A percentile compares a stretch with the other conserved stretches of the same genome.
phyloP scores from a whole-genome alignment of 192 early-diverging fungal species.

The Coemansia sp. region DNA sequence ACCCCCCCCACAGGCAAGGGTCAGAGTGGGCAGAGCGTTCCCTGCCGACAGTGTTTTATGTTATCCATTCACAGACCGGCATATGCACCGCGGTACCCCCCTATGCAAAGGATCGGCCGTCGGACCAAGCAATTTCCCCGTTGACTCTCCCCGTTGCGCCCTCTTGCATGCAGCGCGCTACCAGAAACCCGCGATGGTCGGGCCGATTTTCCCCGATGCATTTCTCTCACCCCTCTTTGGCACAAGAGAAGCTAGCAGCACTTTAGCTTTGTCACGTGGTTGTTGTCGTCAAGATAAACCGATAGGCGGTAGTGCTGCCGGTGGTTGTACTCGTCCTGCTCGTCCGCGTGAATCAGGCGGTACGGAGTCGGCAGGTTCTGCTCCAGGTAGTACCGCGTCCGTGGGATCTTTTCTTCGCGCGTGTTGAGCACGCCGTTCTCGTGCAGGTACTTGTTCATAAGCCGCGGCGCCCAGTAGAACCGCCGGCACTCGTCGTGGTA shows the following conservation, averaged over 20 bases:
- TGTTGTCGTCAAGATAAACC: constrained; percentile 43
- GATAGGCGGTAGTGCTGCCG: constrained; percentile 48
- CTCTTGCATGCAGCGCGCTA: too few species aligned
- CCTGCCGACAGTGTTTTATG: too few species aligned
- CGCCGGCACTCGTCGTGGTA: constrained; percentile 46
- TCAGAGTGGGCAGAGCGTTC: too few species aligned
- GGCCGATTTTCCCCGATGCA: too few species aligned
- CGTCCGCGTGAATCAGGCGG: constrained; percentile 31
- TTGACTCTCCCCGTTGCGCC: too few species aligned
- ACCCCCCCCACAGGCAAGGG: too few species aligned
- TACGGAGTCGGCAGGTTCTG: constrained; percentile 47
- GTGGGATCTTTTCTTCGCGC: constrained; percentile 34
- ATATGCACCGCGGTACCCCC: too few species aligned
- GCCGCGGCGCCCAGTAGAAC: constrained; percentile 51
- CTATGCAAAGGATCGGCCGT: too few species aligned
- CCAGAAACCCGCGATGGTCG: too few species aligned
- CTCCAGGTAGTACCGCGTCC: constrained; percentile 28
- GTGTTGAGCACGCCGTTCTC: constrained; percentile 45
- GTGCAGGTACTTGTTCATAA: constrained; percentile 53
- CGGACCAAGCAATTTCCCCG: too few species aligned
- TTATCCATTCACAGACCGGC: too few species aligned
- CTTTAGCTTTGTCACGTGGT: constrained; percentile 52
- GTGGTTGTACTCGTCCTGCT: constrained; percentile 48
- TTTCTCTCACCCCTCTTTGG: too few species aligned
- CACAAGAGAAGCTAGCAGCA: constrained; percentile 21